Evolutionary conservation across 805 yeast genomes (phyloP).

Genomic region (Maudiozyma pseudohumilis): DNA sequence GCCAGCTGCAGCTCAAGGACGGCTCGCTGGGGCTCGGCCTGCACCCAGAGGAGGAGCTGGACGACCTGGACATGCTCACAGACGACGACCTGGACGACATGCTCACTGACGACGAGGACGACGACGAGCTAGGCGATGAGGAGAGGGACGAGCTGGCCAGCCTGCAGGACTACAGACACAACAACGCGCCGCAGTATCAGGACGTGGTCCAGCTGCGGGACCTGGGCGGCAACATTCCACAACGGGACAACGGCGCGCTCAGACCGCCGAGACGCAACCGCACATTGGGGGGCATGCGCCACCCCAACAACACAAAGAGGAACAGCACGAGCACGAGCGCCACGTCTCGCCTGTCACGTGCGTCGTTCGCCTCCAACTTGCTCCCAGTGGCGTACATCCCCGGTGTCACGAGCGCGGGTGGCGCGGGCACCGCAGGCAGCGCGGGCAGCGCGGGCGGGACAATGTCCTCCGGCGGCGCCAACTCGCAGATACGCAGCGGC

Average conservation of each 20-base stretch:
- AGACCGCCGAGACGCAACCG: too few species aligned
- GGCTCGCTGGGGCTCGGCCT: slow-evolving; percentile 12
- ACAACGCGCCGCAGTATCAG: not conserved
- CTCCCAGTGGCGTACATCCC: slow-evolving; percentile 91
- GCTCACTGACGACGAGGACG: slow-evolving; percentile 16
- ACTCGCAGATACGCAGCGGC: too few species aligned
- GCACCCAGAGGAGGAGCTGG: slow-evolving; percentile 15
- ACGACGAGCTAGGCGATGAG: slow-evolving; percentile 6
- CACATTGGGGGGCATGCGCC: too few species aligned
- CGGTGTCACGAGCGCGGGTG: slow-evolving; percentile 51
- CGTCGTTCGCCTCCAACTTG: slow-evolving; percentile 79
- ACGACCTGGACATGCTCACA: slow-evolving; percentile 11
- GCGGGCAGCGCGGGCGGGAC: not conserved
- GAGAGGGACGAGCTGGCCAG: not conserved
- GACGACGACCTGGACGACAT: slow-evolving; percentile 13
- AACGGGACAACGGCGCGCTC: too few species aligned
- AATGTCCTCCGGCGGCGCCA: too few species aligned
- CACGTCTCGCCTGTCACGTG: slow-evolving; percentile 51
- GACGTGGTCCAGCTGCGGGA: slow-evolving; percentile 1
- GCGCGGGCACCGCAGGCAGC: not conserved
- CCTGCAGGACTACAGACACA: not conserved
- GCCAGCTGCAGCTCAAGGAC: slow-evolving; percentile 14
- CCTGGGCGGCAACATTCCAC: not conserved
- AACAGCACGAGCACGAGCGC: slow-evolving; percentile 49
- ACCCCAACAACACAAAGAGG: too few species aligned